Evolutionary conservation across 163 green algal species (phyloP).

Genomic region (Volvox carteri): DNA sequence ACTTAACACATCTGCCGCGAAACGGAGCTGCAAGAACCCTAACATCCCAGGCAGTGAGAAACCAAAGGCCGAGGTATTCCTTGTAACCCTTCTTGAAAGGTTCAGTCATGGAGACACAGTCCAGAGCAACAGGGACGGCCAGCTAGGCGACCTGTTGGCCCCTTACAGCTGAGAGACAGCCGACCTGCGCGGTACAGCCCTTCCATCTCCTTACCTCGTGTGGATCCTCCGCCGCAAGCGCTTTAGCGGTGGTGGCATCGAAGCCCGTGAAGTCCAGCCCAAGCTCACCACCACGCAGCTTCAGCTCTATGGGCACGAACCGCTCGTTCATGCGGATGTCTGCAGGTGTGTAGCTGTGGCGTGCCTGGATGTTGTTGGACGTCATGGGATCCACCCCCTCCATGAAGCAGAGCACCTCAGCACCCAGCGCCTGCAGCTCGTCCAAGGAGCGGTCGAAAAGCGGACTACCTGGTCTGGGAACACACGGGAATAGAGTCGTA

Average conservation of each 20-base stretch:
- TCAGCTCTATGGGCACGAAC: conserved; percentile 62
- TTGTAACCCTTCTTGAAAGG: too few relatives aligned
- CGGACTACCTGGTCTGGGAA: conserved; percentile 61
- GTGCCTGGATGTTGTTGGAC: conserved; percentile 71
- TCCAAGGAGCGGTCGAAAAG: conserved; percentile 68
- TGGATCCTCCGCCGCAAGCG: conserved; percentile 9
- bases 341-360: conserved; percentile 54
- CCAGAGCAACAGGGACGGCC: too few relatives aligned
- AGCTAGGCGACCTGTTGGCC: too few relatives aligned
- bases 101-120: too few relatives aligned
- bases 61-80: too few relatives aligned
- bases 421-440: conserved; percentile 57
- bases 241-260: conserved; percentile 56
- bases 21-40: too few relatives aligned
- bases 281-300: conserved; percentile 61
- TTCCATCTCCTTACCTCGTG: conserved; percentile 23
- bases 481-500: too few relatives aligned
- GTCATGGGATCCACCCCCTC: conserved; percentile 82
- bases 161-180: too few relatives aligned
- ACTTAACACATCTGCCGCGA: too few relatives aligned
- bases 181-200: too few relatives aligned
- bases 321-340: conserved; percentile 73
- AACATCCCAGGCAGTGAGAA: too few relatives aligned
- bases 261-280: conserved; percentile 72
- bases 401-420: conserved; percentile 70